Percentiles rank a stretch among this genome's conserved stretches.
phyloP scores from a whole-genome alignment of 1,284 basidiomycete species.

The Leccinum griseonigrum region DNA sequence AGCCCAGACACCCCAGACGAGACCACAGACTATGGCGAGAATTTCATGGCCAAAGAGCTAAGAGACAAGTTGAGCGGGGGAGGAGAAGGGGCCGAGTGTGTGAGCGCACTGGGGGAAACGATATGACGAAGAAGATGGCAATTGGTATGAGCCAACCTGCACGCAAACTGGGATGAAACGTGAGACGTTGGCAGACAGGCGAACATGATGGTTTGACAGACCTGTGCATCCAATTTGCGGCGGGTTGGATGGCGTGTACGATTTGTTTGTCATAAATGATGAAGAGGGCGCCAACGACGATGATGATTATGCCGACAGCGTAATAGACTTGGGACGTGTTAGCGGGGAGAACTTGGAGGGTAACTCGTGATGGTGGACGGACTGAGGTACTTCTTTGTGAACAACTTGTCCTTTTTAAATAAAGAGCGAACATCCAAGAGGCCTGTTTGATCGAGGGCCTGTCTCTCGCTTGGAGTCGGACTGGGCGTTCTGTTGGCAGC shows the following conservation, averaged over 20 bases:
- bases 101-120: conserved; percentile 64
- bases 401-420: conserved; percentile 34
- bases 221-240: conserved; percentile 61
- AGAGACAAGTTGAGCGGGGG: conserved; percentile 4
- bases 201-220: conserved; percentile 31
- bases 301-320: conserved; percentile 37
- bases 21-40: conserved; percentile 49
- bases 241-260: conserved; percentile 62
- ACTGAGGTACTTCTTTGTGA: conserved; percentile 38
- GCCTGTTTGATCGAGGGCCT: conserved; percentile 39
- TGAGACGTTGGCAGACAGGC: not conserved
- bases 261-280: conserved; percentile 60
- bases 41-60: conserved; percentile 46
- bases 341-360: not conserved
- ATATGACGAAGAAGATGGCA: conserved; percentile 72
- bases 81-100: not conserved
- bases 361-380: conserved; percentile 24
- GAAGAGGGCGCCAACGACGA: conserved; percentile 55
- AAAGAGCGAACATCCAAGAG: conserved; percentile 44
- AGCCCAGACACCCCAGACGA: conserved; percentile 51
- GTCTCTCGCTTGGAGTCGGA: conserved; percentile 58
- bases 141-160: conserved; percentile 84
- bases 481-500: conserved; percentile 46
- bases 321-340: conserved; percentile 48
- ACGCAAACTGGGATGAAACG: conserved; percentile 31